phyloP scores from a whole-genome alignment of 2,329 filamentous ascomycete genomes.

The Exophiala spinifera region DNA sequence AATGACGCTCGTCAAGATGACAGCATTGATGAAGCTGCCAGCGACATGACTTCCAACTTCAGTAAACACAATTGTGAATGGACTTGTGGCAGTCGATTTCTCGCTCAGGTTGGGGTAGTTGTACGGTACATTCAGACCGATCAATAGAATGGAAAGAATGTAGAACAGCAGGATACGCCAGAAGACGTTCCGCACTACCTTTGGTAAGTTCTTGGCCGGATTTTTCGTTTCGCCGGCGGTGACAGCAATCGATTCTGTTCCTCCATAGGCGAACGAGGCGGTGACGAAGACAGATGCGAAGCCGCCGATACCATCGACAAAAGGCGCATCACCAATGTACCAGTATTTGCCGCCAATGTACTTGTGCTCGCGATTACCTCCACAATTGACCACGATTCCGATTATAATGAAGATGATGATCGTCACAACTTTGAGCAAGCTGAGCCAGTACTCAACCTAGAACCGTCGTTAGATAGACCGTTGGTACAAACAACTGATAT shows the following conservation, averaged over 20 bases:
- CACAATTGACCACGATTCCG: slow-evolving; percentile 46
- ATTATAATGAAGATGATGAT: slow-evolving; percentile 81
- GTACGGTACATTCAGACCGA: slow-evolving; percentile 49
- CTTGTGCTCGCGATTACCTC: slow-evolving; percentile 61
- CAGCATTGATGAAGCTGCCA: slow-evolving; percentile 70
- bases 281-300: slow-evolving; percentile 54
- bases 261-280: slow-evolving; percentile 38
- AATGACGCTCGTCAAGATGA: slow-evolving; percentile 70
- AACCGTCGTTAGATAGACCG: slow-evolving; percentile 3
- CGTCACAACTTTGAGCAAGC: slow-evolving; percentile 38
- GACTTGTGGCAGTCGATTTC: slow-evolving; percentile 53
- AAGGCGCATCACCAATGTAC: slow-evolving; percentile 60
- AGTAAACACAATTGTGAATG: slow-evolving; percentile 51
- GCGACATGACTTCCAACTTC: slow-evolving; percentile 49
- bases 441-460: slow-evolving; percentile 47
- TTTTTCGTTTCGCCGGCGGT: slow-evolving; percentile 56
- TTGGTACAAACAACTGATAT: not conserved
- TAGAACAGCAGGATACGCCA: slow-evolving; percentile 59
- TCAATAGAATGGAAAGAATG: slow-evolving; percentile 33
- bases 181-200: slow-evolving; percentile 55
- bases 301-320: slow-evolving; percentile 63
- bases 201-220: slow-evolving; percentile 53
- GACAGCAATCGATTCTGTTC: slow-evolving; percentile 52
- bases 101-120: slow-evolving; percentile 34
- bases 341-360: slow-evolving; percentile 72